A percentile compares a stretch with the other conserved stretches of the same genome.
Conservation (phyloP, 768 basidiomycete genomes). For the Lactarius tabidus region DNA sequence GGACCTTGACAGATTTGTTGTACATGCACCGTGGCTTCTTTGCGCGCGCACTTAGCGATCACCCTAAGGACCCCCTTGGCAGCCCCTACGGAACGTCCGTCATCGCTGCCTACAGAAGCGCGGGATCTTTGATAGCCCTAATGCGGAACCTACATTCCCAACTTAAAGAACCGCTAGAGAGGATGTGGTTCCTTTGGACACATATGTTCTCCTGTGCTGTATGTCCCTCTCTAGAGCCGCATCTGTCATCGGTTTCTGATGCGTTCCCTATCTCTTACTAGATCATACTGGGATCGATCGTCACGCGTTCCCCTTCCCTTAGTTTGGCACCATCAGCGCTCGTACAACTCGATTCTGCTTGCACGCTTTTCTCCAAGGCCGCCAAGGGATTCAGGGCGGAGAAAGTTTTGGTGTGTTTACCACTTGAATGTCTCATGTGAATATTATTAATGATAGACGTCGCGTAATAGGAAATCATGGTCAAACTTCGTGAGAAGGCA, state of each 20-base stretch:
- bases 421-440: neutral
- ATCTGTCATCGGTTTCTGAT: neutral
- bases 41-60: constrained; percentile 62
- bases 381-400: constrained; percentile 61
- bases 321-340: constrained; percentile 72
- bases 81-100: constrained; percentile 67
- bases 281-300: constrained; percentile 73
- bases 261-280: constrained; percentile 26
- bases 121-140: constrained; percentile 62
- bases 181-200: constrained; percentile 70
- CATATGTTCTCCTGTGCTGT: constrained; percentile 72
- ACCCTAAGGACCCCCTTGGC: constrained; percentile 58
- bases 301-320: constrained; percentile 76
- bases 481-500: constrained; percentile 59
- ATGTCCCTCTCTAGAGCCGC: constrained; percentile 28
- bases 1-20: constrained; percentile 33
- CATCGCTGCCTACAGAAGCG: constrained; percentile 62
- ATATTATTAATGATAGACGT: neutral
- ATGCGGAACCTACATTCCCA: constrained; percentile 61
- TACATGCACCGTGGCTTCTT: constrained; percentile 77
- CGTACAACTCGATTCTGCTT: constrained; percentile 69
- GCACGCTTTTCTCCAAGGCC: constrained; percentile 67
- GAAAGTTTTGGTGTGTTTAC: constrained; percentile 53
- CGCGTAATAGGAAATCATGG: constrained; percentile 54
- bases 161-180: constrained; percentile 59